These are phyloP conservation scores for Populus alba DNA, from an alignment of 345 rosid genomes.

Conservation along the genomic window DNA sequence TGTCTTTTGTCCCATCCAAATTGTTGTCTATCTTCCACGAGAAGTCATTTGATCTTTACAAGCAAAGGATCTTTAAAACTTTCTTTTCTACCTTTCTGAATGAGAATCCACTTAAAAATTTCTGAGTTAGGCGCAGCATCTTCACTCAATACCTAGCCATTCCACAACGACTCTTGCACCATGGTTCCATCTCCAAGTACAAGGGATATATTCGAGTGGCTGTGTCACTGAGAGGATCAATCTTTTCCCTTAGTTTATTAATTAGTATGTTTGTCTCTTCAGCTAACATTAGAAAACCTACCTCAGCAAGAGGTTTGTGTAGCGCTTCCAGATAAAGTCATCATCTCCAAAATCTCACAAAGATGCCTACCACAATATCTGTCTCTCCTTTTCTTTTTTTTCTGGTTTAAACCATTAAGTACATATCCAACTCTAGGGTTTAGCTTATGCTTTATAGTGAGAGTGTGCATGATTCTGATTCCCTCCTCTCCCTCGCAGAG, in stretches of 20 bases:
- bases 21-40: conserved; percentile 14
- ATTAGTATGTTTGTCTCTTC: conserved; percentile 19
- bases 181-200: conserved; percentile 29
- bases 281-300: conserved; percentile 5
- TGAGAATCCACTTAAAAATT: conserved; percentile 21
- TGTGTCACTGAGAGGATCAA: conserved; percentile 31
- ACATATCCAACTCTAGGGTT: conserved; percentile 5
- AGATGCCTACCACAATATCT: conserved; percentile 41
- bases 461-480: conserved; percentile 26
- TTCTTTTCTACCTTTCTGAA: not conserved
- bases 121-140: conserved; percentile 13
- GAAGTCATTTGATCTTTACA: conserved; percentile 16
- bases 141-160: conserved; percentile 2
- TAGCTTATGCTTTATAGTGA: conserved; percentile 37
- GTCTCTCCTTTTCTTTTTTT: not conserved
- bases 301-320: conserved; percentile 6
- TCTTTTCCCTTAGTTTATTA: conserved; percentile 23
- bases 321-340: conserved; percentile 25
- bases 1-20: not conserved
- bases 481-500: not conserved
- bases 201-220: conserved; percentile 37
- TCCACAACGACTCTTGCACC: conserved; percentile 11
- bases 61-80: not conserved
- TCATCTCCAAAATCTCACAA: conserved; percentile 12
- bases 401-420: conserved; percentile 21